Evolutionary conservation across 345 rosid genomes (phyloP).

Genomic region (Toxicodendron radicans): DNA sequence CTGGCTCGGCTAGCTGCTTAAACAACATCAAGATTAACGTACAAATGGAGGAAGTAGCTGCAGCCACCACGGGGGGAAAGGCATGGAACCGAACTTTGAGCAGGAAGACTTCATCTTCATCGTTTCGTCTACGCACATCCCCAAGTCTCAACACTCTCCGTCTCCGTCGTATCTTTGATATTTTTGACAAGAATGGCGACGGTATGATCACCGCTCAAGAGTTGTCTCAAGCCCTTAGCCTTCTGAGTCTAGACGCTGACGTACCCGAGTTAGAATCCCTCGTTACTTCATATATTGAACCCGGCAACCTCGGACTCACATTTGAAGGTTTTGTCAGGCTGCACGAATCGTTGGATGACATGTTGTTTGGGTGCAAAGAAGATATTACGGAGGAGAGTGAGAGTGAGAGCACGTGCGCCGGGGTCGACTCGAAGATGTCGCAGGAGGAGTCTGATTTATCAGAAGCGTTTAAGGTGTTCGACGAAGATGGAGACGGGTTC

Average conservation of each 20-base stretch:
- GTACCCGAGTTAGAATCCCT: constrained; percentile 58
- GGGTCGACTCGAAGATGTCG: background rate
- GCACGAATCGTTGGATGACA: constrained; percentile 58
- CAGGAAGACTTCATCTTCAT: constrained; percentile 28
- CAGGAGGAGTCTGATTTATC: constrained; percentile 72
- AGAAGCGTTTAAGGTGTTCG: constrained; percentile 95
- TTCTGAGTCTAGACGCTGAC: constrained; percentile 67
- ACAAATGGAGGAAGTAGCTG: constrained; percentile 22
- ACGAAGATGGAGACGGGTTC: constrained; percentile 86
- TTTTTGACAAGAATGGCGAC: constrained; percentile 83
- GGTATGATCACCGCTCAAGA: constrained; percentile 64
- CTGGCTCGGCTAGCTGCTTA: background rate
- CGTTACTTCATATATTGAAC: constrained; percentile 47
- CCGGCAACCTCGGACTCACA: constrained; percentile 53
- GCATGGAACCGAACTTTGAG: constrained; percentile 22
- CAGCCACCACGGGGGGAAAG: background rate
- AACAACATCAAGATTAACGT: background rate
- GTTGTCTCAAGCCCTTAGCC: constrained; percentile 58
- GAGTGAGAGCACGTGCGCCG: background rate
- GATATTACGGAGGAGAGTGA: constrained; percentile 1
- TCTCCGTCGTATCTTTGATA: constrained; percentile 71
- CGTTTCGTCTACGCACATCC: constrained; percentile 50
- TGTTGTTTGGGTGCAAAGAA: constrained; percentile 35
- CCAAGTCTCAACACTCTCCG: constrained; percentile 72
- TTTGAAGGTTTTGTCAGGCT: constrained; percentile 67